phyloP scores from a whole-genome alignment of 495 filamentous ascomycete species.

The Talaromyces ruber region DNA sequence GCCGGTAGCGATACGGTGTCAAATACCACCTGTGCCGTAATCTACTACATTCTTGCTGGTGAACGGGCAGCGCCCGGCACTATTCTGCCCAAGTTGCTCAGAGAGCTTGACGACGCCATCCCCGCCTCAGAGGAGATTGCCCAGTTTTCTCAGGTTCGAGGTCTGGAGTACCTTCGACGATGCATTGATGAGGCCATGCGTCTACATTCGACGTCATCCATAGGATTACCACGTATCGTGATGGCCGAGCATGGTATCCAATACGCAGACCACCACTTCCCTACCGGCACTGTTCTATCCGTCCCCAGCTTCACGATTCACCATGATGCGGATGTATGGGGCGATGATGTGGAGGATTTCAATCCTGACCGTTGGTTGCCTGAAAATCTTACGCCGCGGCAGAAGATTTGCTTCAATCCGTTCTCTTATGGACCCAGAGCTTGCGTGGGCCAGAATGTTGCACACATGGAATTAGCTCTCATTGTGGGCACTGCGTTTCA shows the following conservation, averaged over 20 bases:
- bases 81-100: slow-evolving; percentile 53
- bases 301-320: slow-evolving; percentile 76
- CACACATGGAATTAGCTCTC: slow-evolving; percentile 65
- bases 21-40: slow-evolving; percentile 68
- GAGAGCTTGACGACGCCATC: slow-evolving; percentile 58
- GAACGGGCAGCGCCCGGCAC: slow-evolving; percentile 37
- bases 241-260: slow-evolving; percentile 43
- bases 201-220: slow-evolving; percentile 69
- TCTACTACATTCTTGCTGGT: slow-evolving; percentile 56
- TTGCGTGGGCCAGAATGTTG: slow-evolving; percentile 71
- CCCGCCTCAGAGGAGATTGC: slow-evolving; percentile 43
- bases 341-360: slow-evolving; percentile 57
- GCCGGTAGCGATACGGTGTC: slow-evolving; percentile 73
- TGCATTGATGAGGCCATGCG: slow-evolving; percentile 76
- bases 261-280: slow-evolving; percentile 48
- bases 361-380: slow-evolving; percentile 64
- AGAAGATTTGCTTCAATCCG: slow-evolving; percentile 65
- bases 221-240: slow-evolving; percentile 69
- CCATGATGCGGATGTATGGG: slow-evolving; percentile 68
- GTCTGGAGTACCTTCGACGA: slow-evolving; percentile 59
- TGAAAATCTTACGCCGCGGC: slow-evolving; percentile 37
- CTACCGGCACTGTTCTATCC: slow-evolving; percentile 56
- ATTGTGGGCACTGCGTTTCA: slow-evolving; percentile 62
- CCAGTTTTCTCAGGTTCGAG: slow-evolving; percentile 50
- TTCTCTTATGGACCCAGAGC: slow-evolving; percentile 66